Percentiles rank a stretch among this genome's conserved stretches.
Evolutionary conservation across 1,284 basidiomycete genomes (phyloP).

Genomic region (Abortiporus biennis): DNA sequence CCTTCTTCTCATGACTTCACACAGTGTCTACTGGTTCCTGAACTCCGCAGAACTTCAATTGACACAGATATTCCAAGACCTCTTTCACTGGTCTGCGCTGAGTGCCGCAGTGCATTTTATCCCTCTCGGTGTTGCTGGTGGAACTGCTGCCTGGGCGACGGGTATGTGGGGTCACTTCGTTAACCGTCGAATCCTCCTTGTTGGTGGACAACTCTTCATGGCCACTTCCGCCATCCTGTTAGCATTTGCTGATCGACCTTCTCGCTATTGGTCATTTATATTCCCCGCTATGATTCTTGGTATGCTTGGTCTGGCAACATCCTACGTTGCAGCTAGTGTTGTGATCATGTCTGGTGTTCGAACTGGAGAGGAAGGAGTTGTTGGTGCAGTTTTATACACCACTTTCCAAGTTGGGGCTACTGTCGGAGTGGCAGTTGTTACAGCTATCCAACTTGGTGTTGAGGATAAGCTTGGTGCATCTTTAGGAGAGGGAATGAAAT

Average conservation of each 20-base stretch:
- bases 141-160: slow-evolving; percentile 2
- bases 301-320: slow-evolving; percentile 6
- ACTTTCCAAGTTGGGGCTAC: slow-evolving; percentile 10
- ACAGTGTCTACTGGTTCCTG: slow-evolving; percentile 9
- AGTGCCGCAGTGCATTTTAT: slow-evolving; percentile 8
- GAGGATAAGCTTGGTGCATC: background rate
- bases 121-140: slow-evolving; percentile 9
- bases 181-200: slow-evolving; percentile 9
- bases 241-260: slow-evolving; percentile 4
- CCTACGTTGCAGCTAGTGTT: slow-evolving; percentile 9
- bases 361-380: slow-evolving; percentile 10
- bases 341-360: slow-evolving; percentile 9
- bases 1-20: background rate
- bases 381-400: slow-evolving; percentile 12
- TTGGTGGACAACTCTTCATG: slow-evolving; percentile 8
- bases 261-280: slow-evolving; percentile 10
- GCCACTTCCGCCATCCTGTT: slow-evolving; percentile 5
- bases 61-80: slow-evolving; percentile 9
- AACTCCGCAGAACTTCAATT: slow-evolving; percentile 7
- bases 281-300: slow-evolving; percentile 10
- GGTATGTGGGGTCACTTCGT: slow-evolving; percentile 9
- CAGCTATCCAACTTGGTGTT: slow-evolving; percentile 8
- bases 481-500: background rate
- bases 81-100: slow-evolving; percentile 9
- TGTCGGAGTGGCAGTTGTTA: slow-evolving; percentile 8